Conservation (phyloP, 2,329 filamentous ascomycete species). For the Venturiaceae sp. region DNA sequence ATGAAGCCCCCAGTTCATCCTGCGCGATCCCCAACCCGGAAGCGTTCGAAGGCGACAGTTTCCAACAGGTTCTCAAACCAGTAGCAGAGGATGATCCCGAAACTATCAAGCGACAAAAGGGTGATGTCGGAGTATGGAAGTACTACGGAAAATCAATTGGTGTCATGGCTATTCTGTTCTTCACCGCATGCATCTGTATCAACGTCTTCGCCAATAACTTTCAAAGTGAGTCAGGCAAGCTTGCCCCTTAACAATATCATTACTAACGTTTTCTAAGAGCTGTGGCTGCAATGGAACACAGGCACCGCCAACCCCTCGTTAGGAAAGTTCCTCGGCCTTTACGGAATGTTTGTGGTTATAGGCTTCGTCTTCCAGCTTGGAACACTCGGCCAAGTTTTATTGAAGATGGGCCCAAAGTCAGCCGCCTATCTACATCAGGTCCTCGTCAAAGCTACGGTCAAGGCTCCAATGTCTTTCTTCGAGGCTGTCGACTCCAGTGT, state of each 20-base stretch:
- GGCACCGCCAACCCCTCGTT: not conserved
- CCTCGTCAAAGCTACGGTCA: constrained; percentile 1
- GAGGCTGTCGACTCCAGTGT: not conserved
- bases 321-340: constrained; percentile 3
- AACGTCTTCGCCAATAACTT: constrained; percentile 1
- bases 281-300: constrained; percentile 8
- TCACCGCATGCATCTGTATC: not conserved
- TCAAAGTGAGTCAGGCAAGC: not conserved
- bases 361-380: not conserved
- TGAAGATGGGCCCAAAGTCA: not conserved
- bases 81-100: constrained; percentile 3
- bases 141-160: constrained; percentile 6
- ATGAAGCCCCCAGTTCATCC: not conserved
- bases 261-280: not conserved
- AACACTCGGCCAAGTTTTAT: not conserved
- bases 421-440: not conserved
- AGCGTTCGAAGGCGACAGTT: constrained; percentile 1
- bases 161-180: not conserved
- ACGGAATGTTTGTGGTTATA: not conserved
- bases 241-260: not conserved
- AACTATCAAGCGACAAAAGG: constrained; percentile 3
- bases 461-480: constrained; percentile 3
- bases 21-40: not conserved
- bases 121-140: not conserved
- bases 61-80: not conserved